Conservation (phyloP, 257 asterid species). For the Verbascum thapsus region DNA sequence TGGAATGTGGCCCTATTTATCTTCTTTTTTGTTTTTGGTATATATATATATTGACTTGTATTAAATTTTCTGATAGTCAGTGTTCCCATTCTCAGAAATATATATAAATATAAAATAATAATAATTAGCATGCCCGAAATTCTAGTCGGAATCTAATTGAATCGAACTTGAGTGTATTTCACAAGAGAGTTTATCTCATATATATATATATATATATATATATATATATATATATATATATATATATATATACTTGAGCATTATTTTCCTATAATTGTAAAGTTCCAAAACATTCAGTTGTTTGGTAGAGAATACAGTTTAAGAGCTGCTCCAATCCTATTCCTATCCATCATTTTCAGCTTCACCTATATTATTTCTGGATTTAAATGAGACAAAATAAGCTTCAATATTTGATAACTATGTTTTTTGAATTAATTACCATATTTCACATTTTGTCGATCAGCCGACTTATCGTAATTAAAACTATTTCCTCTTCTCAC, state of each 20-base stretch:
- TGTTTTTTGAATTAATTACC: conserved; percentile 8
- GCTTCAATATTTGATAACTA: conserved; percentile 6
- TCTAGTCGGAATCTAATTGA: too few relatives aligned
- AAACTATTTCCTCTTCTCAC: neutral
- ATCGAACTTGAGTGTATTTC: too few relatives aligned
- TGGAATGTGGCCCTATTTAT: conserved; percentile 12
- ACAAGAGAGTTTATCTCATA: neutral
- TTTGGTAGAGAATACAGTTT: too few relatives aligned
- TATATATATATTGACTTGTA: conserved; percentile 12
- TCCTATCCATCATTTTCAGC: conserved; percentile 3
- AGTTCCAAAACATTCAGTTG: too few relatives aligned
- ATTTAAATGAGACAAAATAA: conserved; percentile 13
- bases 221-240: neutral
- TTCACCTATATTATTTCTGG: neutral
- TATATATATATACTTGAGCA: too few relatives aligned
- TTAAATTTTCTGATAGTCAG: neutral
- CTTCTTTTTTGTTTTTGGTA: conserved; percentile 29
- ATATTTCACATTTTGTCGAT: neutral
- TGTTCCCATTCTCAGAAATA: conserved; percentile 23
- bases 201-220: neutral
- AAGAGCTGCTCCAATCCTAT: neutral
- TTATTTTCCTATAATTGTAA: too few relatives aligned
- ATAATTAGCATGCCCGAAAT: too few relatives aligned
- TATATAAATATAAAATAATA: too few relatives aligned
- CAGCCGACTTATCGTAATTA: too few relatives aligned